These are phyloP conservation scores for Neurospora tetraspora DNA, from an alignment of 495 filamentous ascomycete genomes.

Conservation along the genomic window DNA sequence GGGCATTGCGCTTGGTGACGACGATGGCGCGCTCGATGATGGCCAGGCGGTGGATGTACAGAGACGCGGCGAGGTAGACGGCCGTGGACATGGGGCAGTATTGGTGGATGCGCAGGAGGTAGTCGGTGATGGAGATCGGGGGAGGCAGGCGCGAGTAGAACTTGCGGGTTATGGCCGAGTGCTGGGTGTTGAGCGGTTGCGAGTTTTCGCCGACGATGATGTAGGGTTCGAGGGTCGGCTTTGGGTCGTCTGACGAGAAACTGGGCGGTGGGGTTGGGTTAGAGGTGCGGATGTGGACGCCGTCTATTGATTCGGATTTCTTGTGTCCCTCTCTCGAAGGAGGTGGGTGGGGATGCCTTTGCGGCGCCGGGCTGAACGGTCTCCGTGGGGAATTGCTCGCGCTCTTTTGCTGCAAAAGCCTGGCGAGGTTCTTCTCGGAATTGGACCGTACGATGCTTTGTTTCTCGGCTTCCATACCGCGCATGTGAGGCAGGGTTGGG, in stretches of 20 bases:
- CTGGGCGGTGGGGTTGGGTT: constrained; percentile 14
- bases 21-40: constrained; percentile 62
- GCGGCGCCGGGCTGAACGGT: neutral
- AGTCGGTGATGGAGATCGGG: constrained; percentile 70
- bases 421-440: constrained; percentile 36
- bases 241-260: constrained; percentile 5
- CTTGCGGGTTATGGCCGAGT: constrained; percentile 71
- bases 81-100: constrained; percentile 95
- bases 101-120: constrained; percentile 73
- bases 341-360: constrained; percentile 3
- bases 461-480: constrained; percentile 46
- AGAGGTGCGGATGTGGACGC: constrained; percentile 30
- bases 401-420: constrained; percentile 23
- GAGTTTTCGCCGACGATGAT: constrained; percentile 50
- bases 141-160: constrained; percentile 87
- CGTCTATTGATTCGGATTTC: constrained; percentile 24
- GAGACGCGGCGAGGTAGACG: constrained; percentile 83
- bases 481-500: constrained; percentile 51
- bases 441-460: constrained; percentile 45
- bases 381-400: constrained; percentile 9
- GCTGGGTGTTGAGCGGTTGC: constrained; percentile 56
- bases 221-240: constrained; percentile 30
- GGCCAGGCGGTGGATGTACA: constrained; percentile 78
- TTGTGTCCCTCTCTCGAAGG: neutral
- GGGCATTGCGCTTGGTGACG: constrained; percentile 73